These are phyloP conservation scores for Pseudonitzschia multiseries DNA, from an alignment of 108 stramenopile species.

Conservation along the genomic window DNA sequence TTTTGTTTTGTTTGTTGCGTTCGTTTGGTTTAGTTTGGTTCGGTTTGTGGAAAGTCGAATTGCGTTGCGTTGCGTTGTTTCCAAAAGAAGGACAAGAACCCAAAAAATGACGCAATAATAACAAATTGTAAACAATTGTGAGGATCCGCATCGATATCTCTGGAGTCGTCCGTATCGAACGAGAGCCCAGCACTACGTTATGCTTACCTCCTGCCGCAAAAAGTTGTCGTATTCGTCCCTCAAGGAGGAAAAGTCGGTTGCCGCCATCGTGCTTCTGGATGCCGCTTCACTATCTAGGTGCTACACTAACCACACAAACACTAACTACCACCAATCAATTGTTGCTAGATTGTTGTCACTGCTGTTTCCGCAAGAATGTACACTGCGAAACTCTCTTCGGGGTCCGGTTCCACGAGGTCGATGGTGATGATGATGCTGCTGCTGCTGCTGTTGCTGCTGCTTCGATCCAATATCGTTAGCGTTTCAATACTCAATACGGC, in stretches of 20 bases:
- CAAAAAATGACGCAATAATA: not conserved
- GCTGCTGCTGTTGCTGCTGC: not conserved
- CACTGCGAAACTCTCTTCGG: no score
- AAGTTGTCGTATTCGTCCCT: constrained; percentile 36
- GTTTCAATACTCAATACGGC: no score
- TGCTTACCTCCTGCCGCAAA: constrained; percentile 39
- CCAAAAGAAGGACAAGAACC: not conserved
- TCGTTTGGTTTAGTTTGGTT: not conserved
- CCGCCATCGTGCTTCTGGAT: constrained; percentile 13
- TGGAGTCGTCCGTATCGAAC: not conserved
- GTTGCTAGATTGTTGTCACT: not conserved
- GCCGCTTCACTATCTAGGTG: not conserved
- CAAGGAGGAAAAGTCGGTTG: constrained; percentile 22
- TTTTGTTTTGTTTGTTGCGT: not conserved
- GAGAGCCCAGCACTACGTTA: not conserved
- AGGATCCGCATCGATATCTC: not conserved
- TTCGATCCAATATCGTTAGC: not conserved
- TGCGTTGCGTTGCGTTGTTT: not conserved
- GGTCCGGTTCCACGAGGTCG: no score
- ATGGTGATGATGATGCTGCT: no score
- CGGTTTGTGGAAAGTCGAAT: not conserved
- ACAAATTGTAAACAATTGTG: not conserved
- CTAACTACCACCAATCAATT: not conserved
- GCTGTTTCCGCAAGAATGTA: not conserved
- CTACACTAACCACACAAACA: not conserved